These are phyloP conservation scores for Polygonum maritimum DNA, from an alignment of 148 eudicot species.

Conservation along the genomic window DNA sequence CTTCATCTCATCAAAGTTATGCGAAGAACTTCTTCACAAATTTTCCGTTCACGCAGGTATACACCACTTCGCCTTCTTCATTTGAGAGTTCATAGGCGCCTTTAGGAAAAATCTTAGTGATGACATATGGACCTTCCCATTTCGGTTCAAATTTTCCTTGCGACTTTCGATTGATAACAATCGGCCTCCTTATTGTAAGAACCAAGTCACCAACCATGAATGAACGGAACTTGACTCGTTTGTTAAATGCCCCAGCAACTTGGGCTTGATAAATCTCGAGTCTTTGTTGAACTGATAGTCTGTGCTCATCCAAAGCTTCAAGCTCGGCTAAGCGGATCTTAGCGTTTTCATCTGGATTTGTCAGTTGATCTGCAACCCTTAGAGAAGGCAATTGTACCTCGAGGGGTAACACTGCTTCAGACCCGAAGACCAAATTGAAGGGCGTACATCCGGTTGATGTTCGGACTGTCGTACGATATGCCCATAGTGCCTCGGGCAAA, in stretches of 20 bases:
- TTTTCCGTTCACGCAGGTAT: not conserved
- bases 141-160: not conserved
- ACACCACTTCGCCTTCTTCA: not conserved
- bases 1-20: too few species aligned
- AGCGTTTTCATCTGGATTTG: not conserved
- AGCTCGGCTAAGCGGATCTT: not conserved
- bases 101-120: not conserved
- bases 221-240: not conserved
- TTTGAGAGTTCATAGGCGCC: not conserved
- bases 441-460: not conserved
- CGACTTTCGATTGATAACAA: not conserved
- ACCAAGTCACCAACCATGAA: not conserved
- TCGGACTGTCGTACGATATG: not conserved
- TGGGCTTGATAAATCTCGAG: not conserved
- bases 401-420: not conserved
- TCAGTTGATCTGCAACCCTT: not conserved
- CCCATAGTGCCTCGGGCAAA: not conserved
- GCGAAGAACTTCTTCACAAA: not conserved
- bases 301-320: not conserved
- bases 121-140: not conserved
- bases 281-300: not conserved
- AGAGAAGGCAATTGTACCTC: not conserved
- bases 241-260: not conserved
- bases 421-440: not conserved
- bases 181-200: not conserved